Conservation (phyloP, 129 eudicot species). For the Flaveria brownii region DNA sequence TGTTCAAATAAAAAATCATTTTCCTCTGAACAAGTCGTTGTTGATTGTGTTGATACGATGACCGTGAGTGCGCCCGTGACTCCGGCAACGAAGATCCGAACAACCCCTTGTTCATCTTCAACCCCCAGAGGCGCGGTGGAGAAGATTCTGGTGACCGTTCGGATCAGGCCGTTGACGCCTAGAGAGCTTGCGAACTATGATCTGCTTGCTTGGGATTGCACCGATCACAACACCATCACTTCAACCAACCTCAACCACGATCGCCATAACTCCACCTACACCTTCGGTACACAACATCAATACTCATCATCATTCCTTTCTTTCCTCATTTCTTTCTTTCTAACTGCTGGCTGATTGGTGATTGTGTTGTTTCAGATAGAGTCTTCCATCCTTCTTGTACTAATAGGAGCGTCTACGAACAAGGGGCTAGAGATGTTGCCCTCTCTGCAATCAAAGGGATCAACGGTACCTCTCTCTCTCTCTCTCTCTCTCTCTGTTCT, state of each 20-base stretch:
- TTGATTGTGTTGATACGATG: constrained; percentile 34
- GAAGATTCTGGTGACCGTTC: constrained; percentile 82
- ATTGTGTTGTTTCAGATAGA: constrained; percentile 53
- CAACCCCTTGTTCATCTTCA: constrained; percentile 25
- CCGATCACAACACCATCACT: constrained; percentile 58
- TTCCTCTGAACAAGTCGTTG: no score
- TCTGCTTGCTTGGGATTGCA: constrained; percentile 81
- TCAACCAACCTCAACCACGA: constrained; percentile 70
- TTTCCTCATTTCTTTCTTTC: neutral
- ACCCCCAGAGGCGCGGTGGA: constrained; percentile 63
- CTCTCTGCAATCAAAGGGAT: constrained; percentile 90
- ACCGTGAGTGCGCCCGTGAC: constrained; percentile 55
- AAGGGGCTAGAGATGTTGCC: constrained; percentile 96
- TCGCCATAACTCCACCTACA: constrained; percentile 52
- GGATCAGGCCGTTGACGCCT: constrained; percentile 74
- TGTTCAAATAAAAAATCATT: no score
- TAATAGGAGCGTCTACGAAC: constrained; percentile 69
- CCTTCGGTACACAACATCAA: constrained; percentile 50
- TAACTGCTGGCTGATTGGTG: neutral
- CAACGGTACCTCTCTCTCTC: constrained; percentile 50
- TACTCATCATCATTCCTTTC: neutral
- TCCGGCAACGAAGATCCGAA: constrained; percentile 58
- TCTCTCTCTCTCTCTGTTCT: neutral
- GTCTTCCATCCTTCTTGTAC: constrained; percentile 73
- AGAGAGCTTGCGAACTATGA: constrained; percentile 79